A percentile compares a stretch with the other conserved stretches of the same genome.
Conservation (phyloP, 495 filamentous ascomycete genomes). For the Penicillium atrosanguineum region DNA sequence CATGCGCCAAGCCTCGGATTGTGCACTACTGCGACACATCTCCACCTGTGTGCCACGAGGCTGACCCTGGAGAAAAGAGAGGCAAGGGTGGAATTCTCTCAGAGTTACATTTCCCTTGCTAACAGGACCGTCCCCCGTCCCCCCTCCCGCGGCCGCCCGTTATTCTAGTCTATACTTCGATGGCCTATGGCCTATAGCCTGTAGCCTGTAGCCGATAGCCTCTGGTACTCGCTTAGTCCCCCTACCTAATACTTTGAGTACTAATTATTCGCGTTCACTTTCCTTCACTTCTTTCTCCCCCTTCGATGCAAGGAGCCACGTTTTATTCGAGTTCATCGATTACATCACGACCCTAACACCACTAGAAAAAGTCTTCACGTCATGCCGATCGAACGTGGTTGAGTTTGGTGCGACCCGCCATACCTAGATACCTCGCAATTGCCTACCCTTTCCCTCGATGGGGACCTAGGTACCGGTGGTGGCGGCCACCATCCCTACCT, state of each 20-base stretch:
- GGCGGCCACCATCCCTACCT: no score
- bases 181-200: background rate
- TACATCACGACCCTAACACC: constrained; percentile 12
- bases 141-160: background rate
- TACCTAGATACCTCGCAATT: background rate
- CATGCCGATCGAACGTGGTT: constrained; percentile 7
- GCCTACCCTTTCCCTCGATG: background rate
- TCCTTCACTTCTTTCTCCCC: background rate
- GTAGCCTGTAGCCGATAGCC: no score
- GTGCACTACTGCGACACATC: constrained; percentile 8
- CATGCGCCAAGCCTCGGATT: constrained; percentile 14
- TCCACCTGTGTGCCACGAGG: constrained; percentile 24
- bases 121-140: background rate
- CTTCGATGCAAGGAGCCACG: constrained; percentile 12
- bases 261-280: no score
- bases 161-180: background rate
- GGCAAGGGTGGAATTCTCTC: constrained; percentile 6
- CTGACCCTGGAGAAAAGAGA: constrained; percentile 13
- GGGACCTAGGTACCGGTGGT: no score
- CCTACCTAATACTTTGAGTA: no score
- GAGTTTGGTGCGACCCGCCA: background rate
- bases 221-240: no score
- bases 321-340: background rate
- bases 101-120: constrained; percentile 7
- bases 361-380: constrained; percentile 13